phyloP scores from a whole-genome alignment of 805 yeast genomes.

The Ogataea pignaliae region DNA sequence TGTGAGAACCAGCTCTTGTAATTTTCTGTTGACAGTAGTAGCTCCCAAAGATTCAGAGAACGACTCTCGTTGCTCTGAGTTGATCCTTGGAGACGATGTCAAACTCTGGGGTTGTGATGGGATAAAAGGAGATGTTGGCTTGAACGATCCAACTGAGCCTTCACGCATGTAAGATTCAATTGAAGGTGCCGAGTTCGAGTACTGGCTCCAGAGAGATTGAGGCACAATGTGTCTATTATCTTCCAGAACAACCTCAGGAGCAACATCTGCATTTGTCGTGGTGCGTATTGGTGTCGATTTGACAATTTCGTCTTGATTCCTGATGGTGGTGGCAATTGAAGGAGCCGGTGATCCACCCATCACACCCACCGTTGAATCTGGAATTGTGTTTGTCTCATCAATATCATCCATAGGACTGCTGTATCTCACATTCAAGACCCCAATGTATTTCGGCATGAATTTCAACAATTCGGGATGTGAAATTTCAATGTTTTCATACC shows the following conservation, averaged over 20 bases:
- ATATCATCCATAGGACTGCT: slow-evolving; percentile 32
- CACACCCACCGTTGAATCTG: slow-evolving; percentile 2
- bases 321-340: background rate
- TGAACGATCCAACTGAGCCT: slow-evolving; percentile 1
- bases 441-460: slow-evolving; percentile 93
- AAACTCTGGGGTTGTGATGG: slow-evolving; percentile 7
- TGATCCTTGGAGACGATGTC: slow-evolving; percentile 13
- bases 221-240: slow-evolving; percentile 93
- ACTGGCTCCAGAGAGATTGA: slow-evolving; percentile 64
- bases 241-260: slow-evolving; percentile 84
- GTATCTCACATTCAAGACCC: slow-evolving; percentile 89
- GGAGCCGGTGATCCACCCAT: slow-evolving; percentile 3
- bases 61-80: slow-evolving; percentile 8
- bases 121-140: slow-evolving; percentile 2
- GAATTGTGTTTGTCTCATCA: slow-evolving; percentile 13
- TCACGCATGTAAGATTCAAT: slow-evolving; percentile 24
- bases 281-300: slow-evolving; percentile 1
- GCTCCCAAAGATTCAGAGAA: slow-evolving; percentile 39
- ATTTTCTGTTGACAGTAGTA: slow-evolving; percentile 64
- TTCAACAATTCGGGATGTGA: slow-evolving; percentile 69
- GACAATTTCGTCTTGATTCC: background rate
- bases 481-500: slow-evolving; percentile 86
- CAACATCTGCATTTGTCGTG: slow-evolving; percentile 7
- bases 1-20: slow-evolving; percentile 64
- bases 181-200: slow-evolving; percentile 39